These are phyloP conservation scores for Rhinocladiella mackenziei DNA, from an alignment of 2,329 filamentous ascomycete species.

Conservation along the genomic window DNA sequence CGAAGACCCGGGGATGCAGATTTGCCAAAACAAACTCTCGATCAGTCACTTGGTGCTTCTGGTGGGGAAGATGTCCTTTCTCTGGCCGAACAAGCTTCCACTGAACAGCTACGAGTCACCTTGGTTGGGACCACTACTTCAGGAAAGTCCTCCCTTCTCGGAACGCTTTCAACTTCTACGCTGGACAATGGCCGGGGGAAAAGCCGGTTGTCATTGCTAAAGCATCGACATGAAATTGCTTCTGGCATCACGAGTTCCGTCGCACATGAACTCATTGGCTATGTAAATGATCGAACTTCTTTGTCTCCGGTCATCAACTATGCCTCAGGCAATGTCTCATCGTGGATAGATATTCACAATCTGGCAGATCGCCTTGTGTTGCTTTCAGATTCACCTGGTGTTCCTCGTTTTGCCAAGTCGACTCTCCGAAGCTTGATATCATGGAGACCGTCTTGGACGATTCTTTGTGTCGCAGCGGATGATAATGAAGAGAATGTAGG, in stretches of 20 bases:
- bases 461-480: conserved; percentile 82
- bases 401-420: conserved; percentile 82
- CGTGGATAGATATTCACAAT: conserved; percentile 92
- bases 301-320: conserved; percentile 59
- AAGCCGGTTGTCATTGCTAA: conserved; percentile 80
- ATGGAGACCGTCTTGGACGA: conserved; percentile 91
- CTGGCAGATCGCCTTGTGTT: conserved; percentile 76
- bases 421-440: conserved; percentile 86
- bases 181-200: conserved; percentile 90
- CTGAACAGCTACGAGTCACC: conserved; percentile 77
- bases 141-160: conserved; percentile 87
- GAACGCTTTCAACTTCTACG: conserved; percentile 79
- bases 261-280: conserved; percentile 88
- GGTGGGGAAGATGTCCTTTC: conserved; percentile 6
- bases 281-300: conserved; percentile 43
- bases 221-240: conserved; percentile 86
- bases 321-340: conserved; percentile 76
- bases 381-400: conserved; percentile 85
- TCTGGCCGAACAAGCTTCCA: conserved; percentile 45
- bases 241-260: conserved; percentile 93
- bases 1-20: conserved; percentile 5
- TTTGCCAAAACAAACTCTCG: conserved; percentile 2
- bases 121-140: conserved; percentile 84
- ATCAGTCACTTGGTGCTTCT: not conserved
- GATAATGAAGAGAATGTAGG: conserved; percentile 51